These are phyloP conservation scores for Fusarium xylarioides DNA, from an alignment of 2,329 filamentous ascomycete species.

Conservation along the genomic window DNA sequence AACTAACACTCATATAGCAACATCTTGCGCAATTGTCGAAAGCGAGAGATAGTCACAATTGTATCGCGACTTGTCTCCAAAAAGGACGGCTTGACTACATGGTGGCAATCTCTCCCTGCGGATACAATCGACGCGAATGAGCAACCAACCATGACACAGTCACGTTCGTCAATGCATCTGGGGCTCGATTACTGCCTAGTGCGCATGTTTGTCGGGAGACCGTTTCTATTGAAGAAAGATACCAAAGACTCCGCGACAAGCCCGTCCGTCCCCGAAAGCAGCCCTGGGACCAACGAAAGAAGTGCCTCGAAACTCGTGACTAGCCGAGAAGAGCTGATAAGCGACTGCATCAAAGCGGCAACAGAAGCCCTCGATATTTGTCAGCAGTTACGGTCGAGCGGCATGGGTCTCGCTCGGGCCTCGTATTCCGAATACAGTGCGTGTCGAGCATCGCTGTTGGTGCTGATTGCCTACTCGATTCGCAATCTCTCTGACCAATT, in stretches of 20 bases:
- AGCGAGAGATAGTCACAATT: neutral
- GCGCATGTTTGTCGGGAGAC: neutral
- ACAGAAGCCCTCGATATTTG: slow-evolving; percentile 6
- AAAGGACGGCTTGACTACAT: neutral
- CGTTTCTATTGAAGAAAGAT: neutral
- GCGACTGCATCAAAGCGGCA: neutral
- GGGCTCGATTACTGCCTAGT: slow-evolving; percentile 2
- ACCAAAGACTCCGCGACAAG: neutral
- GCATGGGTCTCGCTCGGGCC: neutral
- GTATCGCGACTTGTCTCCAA: neutral
- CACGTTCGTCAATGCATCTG: neutral
- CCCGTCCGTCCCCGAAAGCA: neutral
- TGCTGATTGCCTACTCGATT: slow-evolving; percentile 8
- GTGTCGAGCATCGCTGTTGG: neutral
- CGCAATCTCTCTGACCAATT: neutral
- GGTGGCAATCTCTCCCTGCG: slow-evolving; percentile 1
- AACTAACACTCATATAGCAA: neutral
- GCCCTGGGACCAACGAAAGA: neutral
- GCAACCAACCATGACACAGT: neutral
- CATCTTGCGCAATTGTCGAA: neutral
- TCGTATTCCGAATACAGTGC: slow-evolving; percentile 9
- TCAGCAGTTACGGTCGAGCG: neutral
- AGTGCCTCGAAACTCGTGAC: neutral
- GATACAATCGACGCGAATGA: neutral
- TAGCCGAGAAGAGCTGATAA: slow-evolving; percentile 2